phyloP scores from a whole-genome alignment of 495 filamentous ascomycete species.

The Podospora conica region DNA sequence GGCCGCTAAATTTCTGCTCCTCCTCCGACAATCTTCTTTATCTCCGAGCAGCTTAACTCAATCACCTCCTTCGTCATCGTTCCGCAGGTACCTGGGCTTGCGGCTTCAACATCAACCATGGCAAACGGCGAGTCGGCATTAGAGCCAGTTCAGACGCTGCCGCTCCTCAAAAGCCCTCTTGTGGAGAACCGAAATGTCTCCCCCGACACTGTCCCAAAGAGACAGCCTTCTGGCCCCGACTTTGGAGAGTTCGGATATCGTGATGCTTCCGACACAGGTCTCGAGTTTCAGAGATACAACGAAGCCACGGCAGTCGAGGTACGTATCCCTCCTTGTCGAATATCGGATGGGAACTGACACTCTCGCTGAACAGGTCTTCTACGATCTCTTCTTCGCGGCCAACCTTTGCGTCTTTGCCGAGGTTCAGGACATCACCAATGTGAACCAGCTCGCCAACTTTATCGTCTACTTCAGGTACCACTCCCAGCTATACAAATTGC shows the following conservation, averaged over 20 bases:
- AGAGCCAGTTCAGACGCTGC: neutral
- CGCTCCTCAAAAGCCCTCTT: neutral
- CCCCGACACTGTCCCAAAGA: neutral
- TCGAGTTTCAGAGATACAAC: neutral
- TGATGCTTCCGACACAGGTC: neutral
- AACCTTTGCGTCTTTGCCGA: constrained; percentile 60
- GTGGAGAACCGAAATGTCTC: neutral
- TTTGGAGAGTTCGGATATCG: neutral
- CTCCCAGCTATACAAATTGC: no score
- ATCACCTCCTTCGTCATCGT: no score
- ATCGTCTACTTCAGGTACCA: constrained; percentile 57
- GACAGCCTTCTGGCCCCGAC: neutral
- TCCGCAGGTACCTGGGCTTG: no score
- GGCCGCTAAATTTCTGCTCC: no score
- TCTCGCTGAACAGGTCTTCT: constrained; percentile 42
- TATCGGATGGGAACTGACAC: no score
- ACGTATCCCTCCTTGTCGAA: no score
- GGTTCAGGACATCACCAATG: constrained; percentile 47
- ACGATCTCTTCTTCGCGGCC: constrained; percentile 64
- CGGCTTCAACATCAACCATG: neutral
- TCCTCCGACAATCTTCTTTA: no score
- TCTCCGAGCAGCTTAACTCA: no score
- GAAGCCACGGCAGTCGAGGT: constrained; percentile 23
- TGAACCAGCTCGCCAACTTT: constrained; percentile 34
- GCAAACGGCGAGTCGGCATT: neutral